Conservation (phyloP, 1,139 yeast species). For the Kurtzmaniella quercitrusa region DNA sequence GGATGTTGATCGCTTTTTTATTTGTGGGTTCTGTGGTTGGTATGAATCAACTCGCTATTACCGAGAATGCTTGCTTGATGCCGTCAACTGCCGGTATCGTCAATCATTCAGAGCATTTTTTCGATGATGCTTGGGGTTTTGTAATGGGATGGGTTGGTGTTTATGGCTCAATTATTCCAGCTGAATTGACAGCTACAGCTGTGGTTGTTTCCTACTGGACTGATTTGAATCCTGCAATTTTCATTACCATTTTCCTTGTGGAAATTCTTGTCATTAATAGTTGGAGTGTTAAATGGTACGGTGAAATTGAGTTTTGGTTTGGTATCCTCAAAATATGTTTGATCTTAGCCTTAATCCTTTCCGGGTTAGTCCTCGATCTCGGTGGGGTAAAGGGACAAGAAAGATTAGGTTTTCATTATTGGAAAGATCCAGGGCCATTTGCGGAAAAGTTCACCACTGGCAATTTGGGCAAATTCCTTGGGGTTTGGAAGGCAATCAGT, state of each 20-base stretch:
- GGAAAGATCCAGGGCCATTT: slow-evolving; percentile 40
- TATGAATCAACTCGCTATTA: slow-evolving; percentile 21
- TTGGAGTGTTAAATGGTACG: slow-evolving; percentile 26
- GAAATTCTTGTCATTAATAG: slow-evolving; percentile 20
- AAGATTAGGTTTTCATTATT: slow-evolving; percentile 24
- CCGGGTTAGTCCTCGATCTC: slow-evolving; percentile 25
- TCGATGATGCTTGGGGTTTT: slow-evolving; percentile 25
- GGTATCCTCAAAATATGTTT: slow-evolving; percentile 25
- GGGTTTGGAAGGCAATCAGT: slow-evolving; percentile 38
- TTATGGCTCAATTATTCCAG: slow-evolving; percentile 11
- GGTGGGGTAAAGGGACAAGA: slow-evolving; percentile 28
- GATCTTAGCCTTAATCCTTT: slow-evolving; percentile 22
- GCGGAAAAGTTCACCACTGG: slow-evolving; percentile 42
- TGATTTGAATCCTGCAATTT: slow-evolving; percentile 21
- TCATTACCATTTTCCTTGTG: slow-evolving; percentile 24
- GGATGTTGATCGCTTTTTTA: slow-evolving; percentile 18
- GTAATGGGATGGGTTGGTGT: slow-evolving; percentile 21
- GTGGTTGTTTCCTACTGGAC: slow-evolving; percentile 24
- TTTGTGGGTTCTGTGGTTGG: slow-evolving; percentile 20
- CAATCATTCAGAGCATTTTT: slow-evolving; percentile 25
- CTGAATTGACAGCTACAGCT: slow-evolving; percentile 20
- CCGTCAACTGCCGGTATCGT: slow-evolving; percentile 27
- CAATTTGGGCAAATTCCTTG: slow-evolving; percentile 49
- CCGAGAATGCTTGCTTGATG: slow-evolving; percentile 27
- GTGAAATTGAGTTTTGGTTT: slow-evolving; percentile 30